Evolutionary conservation across 2,329 filamentous ascomycete genomes (phyloP), one percentile per base, ranked within the genome.

Genomic region (Chaetomiaceae sp.): DNA sequence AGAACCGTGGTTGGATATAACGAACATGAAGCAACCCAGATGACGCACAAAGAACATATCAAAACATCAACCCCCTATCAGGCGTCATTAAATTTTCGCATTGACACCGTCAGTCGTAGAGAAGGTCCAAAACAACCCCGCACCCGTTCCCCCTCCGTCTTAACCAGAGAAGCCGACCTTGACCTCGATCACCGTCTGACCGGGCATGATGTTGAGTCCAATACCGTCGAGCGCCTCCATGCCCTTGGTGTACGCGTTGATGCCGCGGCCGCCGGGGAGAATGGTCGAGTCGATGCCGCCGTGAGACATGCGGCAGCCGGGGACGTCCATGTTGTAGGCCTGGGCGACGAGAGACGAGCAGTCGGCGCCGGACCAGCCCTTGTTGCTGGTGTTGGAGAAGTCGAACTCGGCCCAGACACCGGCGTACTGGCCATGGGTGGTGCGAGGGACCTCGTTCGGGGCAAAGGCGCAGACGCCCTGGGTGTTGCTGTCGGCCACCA

Each of bases 391-490:
- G 66, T 70, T 73, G 53, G 56, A 72, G 41, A 72, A 70, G 66
- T 79, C 76, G 47, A 71, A 73, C 68, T 79, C 76, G 62, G 70
- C 57, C 76, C 76, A 79, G 50, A 70, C 70, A 55, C 66, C 65
- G 44, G 69, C 68, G 51, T 66, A 73, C 61, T 74, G 68, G 55
- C 74, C 74, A 43, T 59, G 55, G 3, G 5, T 1, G 48, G 71
- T 76, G 53, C 55, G 55, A 31, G 66, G 62, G 10, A 74, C 59
- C 23, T 51, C 3, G 50, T 64, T 64, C 5, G 58, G 33, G 25
- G 64, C 63, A 65, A 74, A 79, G 45, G 73, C 65, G 60, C 73
- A 74, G 50, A 68, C 72, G 51, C 75, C 73, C 67, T 78, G 75
- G 48, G 69, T 68, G 70, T 78, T 68, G 39, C 51, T 39, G 53